A percentile compares a stretch with the other conserved stretches of the same genome.
Evolutionary conservation across 352 stramenopile species (phyloP).

Genomic region (Pythium monospermum): DNA sequence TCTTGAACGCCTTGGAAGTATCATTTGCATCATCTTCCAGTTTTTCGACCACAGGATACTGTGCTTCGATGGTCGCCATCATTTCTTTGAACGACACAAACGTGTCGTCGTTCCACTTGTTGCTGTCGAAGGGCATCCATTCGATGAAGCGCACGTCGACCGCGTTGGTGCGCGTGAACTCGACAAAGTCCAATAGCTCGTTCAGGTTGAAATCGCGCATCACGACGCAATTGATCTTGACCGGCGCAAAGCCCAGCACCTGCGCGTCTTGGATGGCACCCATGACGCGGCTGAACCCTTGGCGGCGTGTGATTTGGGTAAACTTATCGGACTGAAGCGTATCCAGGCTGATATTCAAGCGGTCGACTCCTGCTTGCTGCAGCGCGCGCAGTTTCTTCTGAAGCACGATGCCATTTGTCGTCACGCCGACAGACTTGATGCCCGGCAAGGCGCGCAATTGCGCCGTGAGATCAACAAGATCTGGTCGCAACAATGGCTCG

Average conservation of each 20-base stretch:
- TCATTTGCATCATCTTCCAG: constrained; percentile 84
- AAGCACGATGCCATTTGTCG: constrained; percentile 96
- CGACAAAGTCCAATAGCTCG: constrained; percentile 93
- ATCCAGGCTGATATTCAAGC: constrained; percentile 96
- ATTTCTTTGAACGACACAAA: constrained; percentile 95
- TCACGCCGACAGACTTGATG: constrained; percentile 89
- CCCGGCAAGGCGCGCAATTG: constrained; percentile 54
- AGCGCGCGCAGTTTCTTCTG: constrained; percentile 74
- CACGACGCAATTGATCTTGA: constrained; percentile 98
- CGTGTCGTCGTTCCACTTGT: constrained; percentile 90
- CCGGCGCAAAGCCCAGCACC: constrained; percentile 39
- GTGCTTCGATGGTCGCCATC: constrained; percentile 46
- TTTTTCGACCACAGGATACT: constrained; percentile 49
- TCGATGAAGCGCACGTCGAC: constrained; percentile 98
- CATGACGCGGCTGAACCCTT: constrained; percentile 84
- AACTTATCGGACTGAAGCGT: constrained; percentile 92
- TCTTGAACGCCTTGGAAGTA: constrained; percentile 93
- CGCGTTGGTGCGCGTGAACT: constrained; percentile 77
- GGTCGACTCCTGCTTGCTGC: constrained; percentile 78
- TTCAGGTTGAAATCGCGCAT: constrained; percentile 95
- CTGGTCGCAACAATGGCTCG: constrained; percentile 73
- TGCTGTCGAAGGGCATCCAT: constrained; percentile 99
- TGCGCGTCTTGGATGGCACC: constrained; percentile 74
- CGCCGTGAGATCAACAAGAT: constrained; percentile 48
- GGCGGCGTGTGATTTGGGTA: constrained; percentile 89